Evolutionary conservation across 768 basidiomycete genomes (phyloP).

Genomic region (Paxillus rubicundulus): DNA sequence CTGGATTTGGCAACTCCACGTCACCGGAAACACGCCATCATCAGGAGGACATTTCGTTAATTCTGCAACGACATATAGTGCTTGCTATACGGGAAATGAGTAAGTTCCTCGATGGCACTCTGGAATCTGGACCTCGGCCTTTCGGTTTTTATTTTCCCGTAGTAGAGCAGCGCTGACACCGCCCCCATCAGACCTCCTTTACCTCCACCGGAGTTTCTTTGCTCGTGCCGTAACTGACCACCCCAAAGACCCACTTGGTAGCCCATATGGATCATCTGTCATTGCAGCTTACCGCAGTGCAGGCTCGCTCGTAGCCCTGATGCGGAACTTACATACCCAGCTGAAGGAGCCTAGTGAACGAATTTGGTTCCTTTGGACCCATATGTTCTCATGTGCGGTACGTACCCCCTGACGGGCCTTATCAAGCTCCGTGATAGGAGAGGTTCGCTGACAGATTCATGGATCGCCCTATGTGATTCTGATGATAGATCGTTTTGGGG

Average conservation of each 20-base stretch:
- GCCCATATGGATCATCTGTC: slow-evolving; percentile 69
- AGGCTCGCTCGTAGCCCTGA: slow-evolving; percentile 65
- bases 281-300: slow-evolving; percentile 74
- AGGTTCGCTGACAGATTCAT: slow-evolving; percentile 10
- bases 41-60: slow-evolving; percentile 39
- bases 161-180: slow-evolving; percentile 14
- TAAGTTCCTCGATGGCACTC: slow-evolving; percentile 32
- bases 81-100: slow-evolving; percentile 69
- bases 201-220: slow-evolving; percentile 72
- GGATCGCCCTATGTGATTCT: slow-evolving; percentile 5
- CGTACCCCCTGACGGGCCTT: slow-evolving; percentile 23
- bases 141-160: slow-evolving; percentile 1
- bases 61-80: slow-evolving; percentile 64
- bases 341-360: slow-evolving; percentile 61
- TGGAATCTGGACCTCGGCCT: neutral
- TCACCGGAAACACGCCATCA: slow-evolving; percentile 40
- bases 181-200: slow-evolving; percentile 52
- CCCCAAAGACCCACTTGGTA: slow-evolving; percentile 70
- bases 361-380: slow-evolving; percentile 55
- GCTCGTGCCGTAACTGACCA: slow-evolving; percentile 71
- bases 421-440: slow-evolving; percentile 10
- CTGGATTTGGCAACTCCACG: slow-evolving; percentile 59
- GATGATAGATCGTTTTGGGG: slow-evolving; percentile 57
- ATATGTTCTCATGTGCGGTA: slow-evolving; percentile 61
- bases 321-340: slow-evolving; percentile 66